Conservation (phyloP, 352 stramenopile species). For the Phytophthora vignae region DNA sequence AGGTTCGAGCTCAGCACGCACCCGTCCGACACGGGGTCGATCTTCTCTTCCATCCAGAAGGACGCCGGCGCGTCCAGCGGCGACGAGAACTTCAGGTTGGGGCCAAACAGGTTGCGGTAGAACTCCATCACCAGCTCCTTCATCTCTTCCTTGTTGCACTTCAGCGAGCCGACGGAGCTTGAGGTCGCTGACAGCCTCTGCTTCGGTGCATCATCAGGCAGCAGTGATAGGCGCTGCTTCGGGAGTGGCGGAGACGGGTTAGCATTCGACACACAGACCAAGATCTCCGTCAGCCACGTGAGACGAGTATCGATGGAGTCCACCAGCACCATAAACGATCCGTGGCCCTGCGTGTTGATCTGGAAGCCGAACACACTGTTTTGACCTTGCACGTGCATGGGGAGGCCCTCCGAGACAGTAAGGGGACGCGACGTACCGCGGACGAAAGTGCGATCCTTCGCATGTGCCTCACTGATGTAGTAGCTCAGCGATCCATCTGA, state of each 20-base stretch:
- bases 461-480: constrained; percentile 88
- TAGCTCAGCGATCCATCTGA: constrained; percentile 80
- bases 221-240: constrained; percentile 66
- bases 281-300: constrained; percentile 84
- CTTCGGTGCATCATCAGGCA: constrained; percentile 53
- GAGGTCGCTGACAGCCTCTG: constrained; percentile 43
- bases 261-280: constrained; percentile 65
- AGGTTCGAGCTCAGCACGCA: constrained; percentile 89
- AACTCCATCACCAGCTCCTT: constrained; percentile 80
- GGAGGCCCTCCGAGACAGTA: constrained; percentile 85
- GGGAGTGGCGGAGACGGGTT: constrained; percentile 44
- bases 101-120: constrained; percentile 82
- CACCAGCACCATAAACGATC: constrained; percentile 85
- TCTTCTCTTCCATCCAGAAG: constrained; percentile 90
- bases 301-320: constrained; percentile 87
- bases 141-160: constrained; percentile 76
- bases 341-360: constrained; percentile 89
- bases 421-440: constrained; percentile 78
- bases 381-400: constrained; percentile 72
- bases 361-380: constrained; percentile 85
- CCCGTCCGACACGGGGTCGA: constrained; percentile 70
- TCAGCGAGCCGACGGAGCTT: constrained; percentile 43
- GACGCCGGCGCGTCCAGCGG: constrained; percentile 77
- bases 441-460: constrained; percentile 86
- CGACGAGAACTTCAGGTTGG: constrained; percentile 82